A percentile compares a stretch with the other conserved stretches of the same genome.
These are phyloP conservation scores for Jimgerdemannia flammicorona DNA, from an alignment of 192 early-diverging fungal genomes.

Conservation along the genomic window DNA sequence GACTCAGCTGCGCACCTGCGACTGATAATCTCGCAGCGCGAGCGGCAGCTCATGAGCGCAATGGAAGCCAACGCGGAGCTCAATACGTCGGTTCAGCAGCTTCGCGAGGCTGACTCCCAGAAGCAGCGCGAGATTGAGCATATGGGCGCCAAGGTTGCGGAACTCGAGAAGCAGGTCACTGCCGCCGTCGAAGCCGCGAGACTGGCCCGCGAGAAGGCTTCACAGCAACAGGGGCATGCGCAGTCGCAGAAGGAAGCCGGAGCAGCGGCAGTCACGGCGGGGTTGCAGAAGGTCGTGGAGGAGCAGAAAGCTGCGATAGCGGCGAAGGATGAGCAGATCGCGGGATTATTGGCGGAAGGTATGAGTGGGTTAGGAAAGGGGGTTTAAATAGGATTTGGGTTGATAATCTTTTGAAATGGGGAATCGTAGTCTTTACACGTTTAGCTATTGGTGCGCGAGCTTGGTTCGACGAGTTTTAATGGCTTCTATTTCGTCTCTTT, in stretches of 20 bases:
- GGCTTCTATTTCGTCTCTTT: slow-evolving; percentile 1
- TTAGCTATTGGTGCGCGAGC: too few relatives aligned
- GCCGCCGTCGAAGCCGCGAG: background rate
- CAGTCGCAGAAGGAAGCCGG: background rate
- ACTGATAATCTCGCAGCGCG: slow-evolving; percentile 35
- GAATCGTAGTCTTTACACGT: background rate
- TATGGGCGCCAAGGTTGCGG: slow-evolving; percentile 19
- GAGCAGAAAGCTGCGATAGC: slow-evolving; percentile 34
- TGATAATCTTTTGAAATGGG: background rate
- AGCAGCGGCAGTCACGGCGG: background rate
- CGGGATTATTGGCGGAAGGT: slow-evolving; percentile 45
- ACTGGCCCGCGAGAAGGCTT: background rate
- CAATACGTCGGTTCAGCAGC: slow-evolving; percentile 38
- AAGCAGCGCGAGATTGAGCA: slow-evolving; percentile 23
- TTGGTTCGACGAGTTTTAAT: too few relatives aligned
- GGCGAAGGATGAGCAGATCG: slow-evolving; percentile 43
- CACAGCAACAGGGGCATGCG: background rate
- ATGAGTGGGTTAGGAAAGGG: background rate
- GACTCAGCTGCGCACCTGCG: slow-evolving; percentile 9
- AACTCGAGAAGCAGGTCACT: slow-evolving; percentile 12
- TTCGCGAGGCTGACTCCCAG: slow-evolving; percentile 24
- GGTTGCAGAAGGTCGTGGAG: slow-evolving; percentile 35
- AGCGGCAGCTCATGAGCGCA: slow-evolving; percentile 39
- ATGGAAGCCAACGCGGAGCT: slow-evolving; percentile 48
- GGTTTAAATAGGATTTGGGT: background rate